Conservation (phyloP, 2,329 filamentous ascomycete genomes). For the Phoma herbarum region DNA sequence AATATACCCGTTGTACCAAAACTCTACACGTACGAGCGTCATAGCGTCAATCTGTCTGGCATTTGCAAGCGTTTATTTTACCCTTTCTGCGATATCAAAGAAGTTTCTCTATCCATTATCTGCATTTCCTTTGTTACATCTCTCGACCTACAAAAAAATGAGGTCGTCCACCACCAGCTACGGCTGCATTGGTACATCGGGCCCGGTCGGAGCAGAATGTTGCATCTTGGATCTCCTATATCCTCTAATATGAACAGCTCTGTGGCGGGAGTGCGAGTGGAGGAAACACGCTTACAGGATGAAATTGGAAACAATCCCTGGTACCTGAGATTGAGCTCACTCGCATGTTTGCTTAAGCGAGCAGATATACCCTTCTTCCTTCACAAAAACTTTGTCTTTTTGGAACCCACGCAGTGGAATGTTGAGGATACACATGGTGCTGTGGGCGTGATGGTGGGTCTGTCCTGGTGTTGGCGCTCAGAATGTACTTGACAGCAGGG, state of each 20-base stretch:
- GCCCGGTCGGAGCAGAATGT: slow-evolving; percentile 26
- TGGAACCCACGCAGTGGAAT: slow-evolving; percentile 22
- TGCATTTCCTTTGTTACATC: slow-evolving; percentile 50
- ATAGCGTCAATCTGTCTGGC: slow-evolving; percentile 50
- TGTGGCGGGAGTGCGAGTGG: slow-evolving; percentile 32
- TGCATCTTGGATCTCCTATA: slow-evolving; percentile 35
- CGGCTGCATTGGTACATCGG: slow-evolving; percentile 26
- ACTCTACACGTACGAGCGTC: slow-evolving; percentile 50
- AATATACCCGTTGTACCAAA: slow-evolving; percentile 49
- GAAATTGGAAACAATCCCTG: slow-evolving; percentile 48
- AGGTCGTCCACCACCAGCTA: slow-evolving; percentile 29
- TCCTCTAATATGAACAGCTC: slow-evolving; percentile 47
- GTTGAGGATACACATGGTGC: slow-evolving; percentile 29
- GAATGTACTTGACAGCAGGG: slow-evolving; percentile 46
- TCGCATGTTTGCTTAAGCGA: slow-evolving; percentile 48
- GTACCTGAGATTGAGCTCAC: slow-evolving; percentile 38
- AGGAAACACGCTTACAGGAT: slow-evolving; percentile 40
- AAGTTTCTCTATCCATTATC: slow-evolving; percentile 38
- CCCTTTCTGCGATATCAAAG: slow-evolving; percentile 46
- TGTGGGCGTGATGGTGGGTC: slow-evolving; percentile 24
- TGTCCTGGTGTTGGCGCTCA: slow-evolving; percentile 35
- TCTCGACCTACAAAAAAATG: slow-evolving; percentile 34
- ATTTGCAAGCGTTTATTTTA: slow-evolving; percentile 50
- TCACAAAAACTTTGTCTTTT: slow-evolving; percentile 16
- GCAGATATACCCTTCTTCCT: slow-evolving; percentile 50